Percentiles rank a stretch among this genome's conserved stretches.
These are phyloP conservation scores for Stachybotrys chlorohalonatus DNA, from an alignment of 2,329 filamentous ascomycete genomes.

Conservation along the genomic window DNA sequence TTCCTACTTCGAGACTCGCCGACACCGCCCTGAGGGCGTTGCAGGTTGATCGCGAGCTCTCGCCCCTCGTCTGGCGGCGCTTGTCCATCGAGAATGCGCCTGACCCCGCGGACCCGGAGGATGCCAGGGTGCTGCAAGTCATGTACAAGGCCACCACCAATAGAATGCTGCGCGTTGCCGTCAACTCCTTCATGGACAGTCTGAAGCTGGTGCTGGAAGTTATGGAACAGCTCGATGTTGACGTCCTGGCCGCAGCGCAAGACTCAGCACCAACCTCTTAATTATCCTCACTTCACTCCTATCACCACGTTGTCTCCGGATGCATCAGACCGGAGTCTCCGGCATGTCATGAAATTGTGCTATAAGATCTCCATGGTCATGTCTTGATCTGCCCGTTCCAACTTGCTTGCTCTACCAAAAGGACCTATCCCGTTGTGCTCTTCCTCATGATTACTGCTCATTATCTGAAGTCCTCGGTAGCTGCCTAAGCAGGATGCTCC, in stretches of 20 bases:
- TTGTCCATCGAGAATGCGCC: slow-evolving; percentile 46
- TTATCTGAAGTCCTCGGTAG: too few species aligned
- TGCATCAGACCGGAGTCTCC: too few species aligned
- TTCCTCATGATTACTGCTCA: too few species aligned
- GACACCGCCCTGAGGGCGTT: slow-evolving; percentile 66
- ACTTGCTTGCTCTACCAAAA: too few species aligned
- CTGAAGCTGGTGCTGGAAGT: slow-evolving; percentile 75
- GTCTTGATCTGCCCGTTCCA: too few species aligned
- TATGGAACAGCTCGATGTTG: slow-evolving; percentile 83
- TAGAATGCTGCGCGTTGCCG: slow-evolving; percentile 89
- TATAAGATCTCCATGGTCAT: too few species aligned
- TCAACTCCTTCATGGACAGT: slow-evolving; percentile 94
- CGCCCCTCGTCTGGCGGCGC: slow-evolving; percentile 66
- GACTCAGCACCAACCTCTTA: slow-evolving; percentile 1
- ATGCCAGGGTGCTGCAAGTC: slow-evolving; percentile 51
- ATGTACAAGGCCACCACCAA: slow-evolving; percentile 86
- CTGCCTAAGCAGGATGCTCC: too few species aligned
- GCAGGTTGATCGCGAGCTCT: slow-evolving; percentile 82
- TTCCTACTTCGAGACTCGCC: slow-evolving; percentile 73
- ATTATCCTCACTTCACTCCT: too few species aligned
- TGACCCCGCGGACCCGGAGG: slow-evolving; percentile 10
- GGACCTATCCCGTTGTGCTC: too few species aligned
- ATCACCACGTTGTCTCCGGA: too few species aligned
- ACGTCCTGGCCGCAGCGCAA: slow-evolving; percentile 49
- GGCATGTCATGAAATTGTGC: too few species aligned